These are phyloP conservation scores for Aureobasidium melanogenum DNA, from an alignment of 2,329 filamentous ascomycete genomes.

Conservation along the genomic window DNA sequence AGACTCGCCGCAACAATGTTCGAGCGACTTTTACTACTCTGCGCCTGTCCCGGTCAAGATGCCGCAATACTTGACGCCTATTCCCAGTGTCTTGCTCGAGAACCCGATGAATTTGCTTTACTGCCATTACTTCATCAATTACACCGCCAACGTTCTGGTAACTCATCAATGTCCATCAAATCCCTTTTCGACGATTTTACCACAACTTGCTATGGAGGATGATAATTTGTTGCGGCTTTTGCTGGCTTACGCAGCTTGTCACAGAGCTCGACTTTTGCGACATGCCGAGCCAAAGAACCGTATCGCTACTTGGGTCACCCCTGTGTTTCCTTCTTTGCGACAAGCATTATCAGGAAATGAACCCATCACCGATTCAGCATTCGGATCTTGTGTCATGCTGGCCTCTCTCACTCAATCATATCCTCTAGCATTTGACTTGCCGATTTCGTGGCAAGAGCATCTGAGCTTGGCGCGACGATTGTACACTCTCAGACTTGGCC, in stretches of 20 bases:
- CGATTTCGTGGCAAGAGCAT: conserved; percentile 73
- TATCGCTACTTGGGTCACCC: conserved; percentile 71
- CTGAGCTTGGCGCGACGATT: conserved; percentile 61
- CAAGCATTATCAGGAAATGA: conserved; percentile 50
- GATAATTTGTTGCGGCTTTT: conserved; percentile 67
- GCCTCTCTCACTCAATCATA: conserved; percentile 76
- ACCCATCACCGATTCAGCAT: conserved; percentile 60
- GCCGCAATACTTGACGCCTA: conserved; percentile 45
- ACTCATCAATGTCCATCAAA: conserved; percentile 55
- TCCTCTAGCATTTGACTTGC: conserved; percentile 67
- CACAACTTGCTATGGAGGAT: conserved; percentile 59
- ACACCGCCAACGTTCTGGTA: conserved; percentile 61
- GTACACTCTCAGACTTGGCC: conserved; percentile 3
- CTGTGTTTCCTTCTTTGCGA: conserved; percentile 69
- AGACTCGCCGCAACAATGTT: conserved; percentile 7
- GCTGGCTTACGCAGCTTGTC: conserved; percentile 73
- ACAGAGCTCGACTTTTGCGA: conserved; percentile 64
- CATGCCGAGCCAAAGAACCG: conserved; percentile 67
- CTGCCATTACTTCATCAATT: conserved; percentile 67
- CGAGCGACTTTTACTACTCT: conserved; percentile 51
- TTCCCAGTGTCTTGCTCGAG: conserved; percentile 50
- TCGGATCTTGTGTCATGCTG: conserved; percentile 78
- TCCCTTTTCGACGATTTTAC: conserved; percentile 52
- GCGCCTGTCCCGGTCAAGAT: conserved; percentile 58
- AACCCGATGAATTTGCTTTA: conserved; percentile 76